Conservation (phyloP, 225 moss, liverwort and hornwort genomes). For the Takakia lepidozioides region DNA sequence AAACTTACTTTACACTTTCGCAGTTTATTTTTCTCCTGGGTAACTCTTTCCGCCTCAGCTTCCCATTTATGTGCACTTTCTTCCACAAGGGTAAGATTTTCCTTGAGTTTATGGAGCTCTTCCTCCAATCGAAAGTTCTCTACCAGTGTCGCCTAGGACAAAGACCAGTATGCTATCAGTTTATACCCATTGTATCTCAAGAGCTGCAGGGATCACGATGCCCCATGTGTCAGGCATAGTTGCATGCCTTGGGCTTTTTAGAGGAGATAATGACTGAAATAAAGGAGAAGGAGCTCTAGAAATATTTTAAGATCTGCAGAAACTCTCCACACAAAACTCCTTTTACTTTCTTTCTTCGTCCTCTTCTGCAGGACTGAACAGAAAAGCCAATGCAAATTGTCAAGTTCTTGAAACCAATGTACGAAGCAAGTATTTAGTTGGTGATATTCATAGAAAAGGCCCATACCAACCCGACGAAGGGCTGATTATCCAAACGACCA, state of each 20-base stretch:
- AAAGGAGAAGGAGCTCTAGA: too few species aligned
- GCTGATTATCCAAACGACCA: not conserved
- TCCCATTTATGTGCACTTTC: constrained; percentile 3
- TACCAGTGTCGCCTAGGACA: constrained; percentile 1
- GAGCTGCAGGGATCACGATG: not conserved
- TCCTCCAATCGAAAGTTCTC: constrained; percentile 5
- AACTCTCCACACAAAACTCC: too few species aligned
- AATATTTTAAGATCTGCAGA: too few species aligned
- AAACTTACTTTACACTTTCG: constrained; percentile 37
- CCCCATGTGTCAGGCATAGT: not conserved
- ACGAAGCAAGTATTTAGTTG: not conserved
- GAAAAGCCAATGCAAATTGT: not conserved
- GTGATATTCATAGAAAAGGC: too few species aligned
- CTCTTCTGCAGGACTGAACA: not conserved
- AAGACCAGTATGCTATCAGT: not conserved
- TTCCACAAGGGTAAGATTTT: too few species aligned
- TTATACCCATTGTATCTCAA: not conserved
- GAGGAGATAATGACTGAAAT: too few species aligned
- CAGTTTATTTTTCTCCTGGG: constrained; percentile 35
- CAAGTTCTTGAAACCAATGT: not conserved
- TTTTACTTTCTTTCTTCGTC: too few species aligned
- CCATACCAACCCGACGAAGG: too few species aligned
- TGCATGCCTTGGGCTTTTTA: not conserved
- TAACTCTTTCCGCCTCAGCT: constrained; percentile 24
- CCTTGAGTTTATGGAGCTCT: constrained; percentile 2